Evolutionary conservation across 208 protist genomes (phyloP), one percentile per base, ranked within the genome.

Genomic region (Wallacemonas sp.): DNA sequence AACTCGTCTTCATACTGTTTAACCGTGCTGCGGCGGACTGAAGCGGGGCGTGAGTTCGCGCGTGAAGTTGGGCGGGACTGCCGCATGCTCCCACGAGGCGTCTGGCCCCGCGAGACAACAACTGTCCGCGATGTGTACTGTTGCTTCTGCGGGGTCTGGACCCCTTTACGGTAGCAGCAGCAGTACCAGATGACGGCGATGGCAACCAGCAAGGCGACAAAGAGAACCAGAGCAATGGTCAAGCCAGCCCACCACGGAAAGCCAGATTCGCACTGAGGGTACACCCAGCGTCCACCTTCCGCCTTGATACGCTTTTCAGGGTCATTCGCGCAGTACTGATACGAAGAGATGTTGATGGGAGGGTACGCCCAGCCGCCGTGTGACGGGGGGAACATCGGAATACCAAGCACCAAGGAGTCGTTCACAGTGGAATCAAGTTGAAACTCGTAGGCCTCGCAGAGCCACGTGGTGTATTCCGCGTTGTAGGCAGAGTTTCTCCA

Each of bases 401-500:
- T 9, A 31, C 51, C 51, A 31, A 58, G 41, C 30, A 45, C 27
- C 59, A 84, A 75, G 9, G 68, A 79, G 28, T 64, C 51, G 51
- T 58, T 58, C 2, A 22, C n/a, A 5, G 41, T 31, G n/a, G n/a
- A 30, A 31, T 58, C 51, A 31, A 58, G 15, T 3, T 79, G 64
- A 61, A 77, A 88, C 39, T 78, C 64, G 74, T 91, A 91, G 36
- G 63, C 66, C 60, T 83, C 81, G 53, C 84, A 91, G n/a, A 91
- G 66, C 78, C 78, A 90, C 45, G 77, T 39, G 24, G 41, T 68
- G 60, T 78, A 87, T 39, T 44, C 45, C 14, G 71, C 70, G 47
- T 75, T 70, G 36, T 77, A 66, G n/a, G 77, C 67, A 1, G 49
- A 62, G 71, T 91, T 91, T 9, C 31, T 26, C 84, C 84, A 91